These are phyloP conservation scores for Botrytis pseudocinerea DNA, from an alignment of 2,329 filamentous ascomycete genomes.

Conservation along the genomic window DNA sequence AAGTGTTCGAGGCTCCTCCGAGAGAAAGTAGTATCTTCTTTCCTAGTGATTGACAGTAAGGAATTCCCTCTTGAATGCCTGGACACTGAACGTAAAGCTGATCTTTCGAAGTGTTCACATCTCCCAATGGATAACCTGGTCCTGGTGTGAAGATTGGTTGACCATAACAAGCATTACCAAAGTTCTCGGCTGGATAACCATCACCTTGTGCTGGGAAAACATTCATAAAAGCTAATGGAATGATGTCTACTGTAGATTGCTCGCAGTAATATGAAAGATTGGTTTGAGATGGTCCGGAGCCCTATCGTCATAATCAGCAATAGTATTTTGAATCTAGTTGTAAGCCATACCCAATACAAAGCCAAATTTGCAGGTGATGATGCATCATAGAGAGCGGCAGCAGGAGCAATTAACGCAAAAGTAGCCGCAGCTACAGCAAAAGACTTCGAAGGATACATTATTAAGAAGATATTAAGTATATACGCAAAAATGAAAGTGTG, in stretches of 20 bases:
- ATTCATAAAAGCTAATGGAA: constrained; percentile 47
- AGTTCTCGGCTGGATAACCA: constrained; percentile 46
- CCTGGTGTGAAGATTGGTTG: constrained; percentile 40
- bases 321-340: not conserved
- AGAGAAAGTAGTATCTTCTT: constrained; percentile 48
- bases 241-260: constrained; percentile 45
- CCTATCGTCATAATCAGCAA: constrained; percentile 37
- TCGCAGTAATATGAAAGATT: constrained; percentile 45
- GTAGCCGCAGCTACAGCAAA: constrained; percentile 33
- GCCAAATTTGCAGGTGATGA: constrained; percentile 45
- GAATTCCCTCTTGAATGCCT: constrained; percentile 43
- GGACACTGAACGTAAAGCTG: constrained; percentile 42
- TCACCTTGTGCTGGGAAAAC: constrained; percentile 47
- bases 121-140: constrained; percentile 33
- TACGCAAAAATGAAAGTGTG: constrained; percentile 23
- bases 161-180: constrained; percentile 46
- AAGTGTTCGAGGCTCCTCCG: constrained; percentile 40
- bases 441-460: constrained; percentile 39
- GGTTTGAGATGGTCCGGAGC: constrained; percentile 45
- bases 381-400: constrained; percentile 38
- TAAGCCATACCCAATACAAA: constrained; percentile 46
- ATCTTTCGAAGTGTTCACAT: constrained; percentile 40
- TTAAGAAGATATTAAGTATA: constrained; percentile 31
- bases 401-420: constrained; percentile 34
- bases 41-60: constrained; percentile 43